Percentiles rank a stretch among this genome's conserved stretches.
Conservation (phyloP, 192 early-diverging fungal species). For the Podila clonocystis region DNA sequence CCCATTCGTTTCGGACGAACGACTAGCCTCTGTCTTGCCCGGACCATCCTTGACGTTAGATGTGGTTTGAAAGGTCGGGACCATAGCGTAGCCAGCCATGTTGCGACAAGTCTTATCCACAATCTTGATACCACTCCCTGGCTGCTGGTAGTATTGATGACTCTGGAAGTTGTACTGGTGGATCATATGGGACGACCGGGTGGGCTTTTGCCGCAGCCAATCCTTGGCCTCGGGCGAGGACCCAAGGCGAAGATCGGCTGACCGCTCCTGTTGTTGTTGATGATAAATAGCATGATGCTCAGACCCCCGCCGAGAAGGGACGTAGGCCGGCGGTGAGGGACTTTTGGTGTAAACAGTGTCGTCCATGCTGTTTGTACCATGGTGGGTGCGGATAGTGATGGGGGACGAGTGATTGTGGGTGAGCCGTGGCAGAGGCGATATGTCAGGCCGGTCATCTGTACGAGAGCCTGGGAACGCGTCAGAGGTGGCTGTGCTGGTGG, state of each 20-base stretch:
- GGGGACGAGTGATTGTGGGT: constrained; percentile 22
- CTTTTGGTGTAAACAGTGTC: constrained; percentile 6
- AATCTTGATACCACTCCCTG: constrained; percentile 34
- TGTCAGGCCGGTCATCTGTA: neutral
- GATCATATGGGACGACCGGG: constrained; percentile 38
- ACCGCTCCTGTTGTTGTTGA: constrained; percentile 21
- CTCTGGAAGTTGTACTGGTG: constrained; percentile 52
- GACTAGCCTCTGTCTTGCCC: too few species aligned
- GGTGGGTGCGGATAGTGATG: constrained; percentile 13
- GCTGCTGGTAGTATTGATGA: constrained; percentile 37
- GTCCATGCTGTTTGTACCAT: constrained; percentile 18
- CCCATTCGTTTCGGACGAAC: neutral
- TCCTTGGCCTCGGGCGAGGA: constrained; percentile 48
- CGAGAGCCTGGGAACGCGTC: neutral
- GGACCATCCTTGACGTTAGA: too few species aligned
- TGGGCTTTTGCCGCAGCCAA: constrained; percentile 48
- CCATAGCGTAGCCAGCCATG: constrained; percentile 39
- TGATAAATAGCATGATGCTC: constrained; percentile 19
- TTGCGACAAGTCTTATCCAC: constrained; percentile 49
- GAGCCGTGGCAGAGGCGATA: neutral
- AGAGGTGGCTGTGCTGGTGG: neutral
- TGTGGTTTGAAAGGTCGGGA: constrained; percentile 6
- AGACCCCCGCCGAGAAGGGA: constrained; percentile 35
- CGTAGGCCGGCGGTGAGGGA: constrained; percentile 8
- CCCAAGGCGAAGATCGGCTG: constrained; percentile 23